Base-by-base conservation (phyloP, 164 flowering plant species). In the grape (Vitis vinifera) region DNA sequence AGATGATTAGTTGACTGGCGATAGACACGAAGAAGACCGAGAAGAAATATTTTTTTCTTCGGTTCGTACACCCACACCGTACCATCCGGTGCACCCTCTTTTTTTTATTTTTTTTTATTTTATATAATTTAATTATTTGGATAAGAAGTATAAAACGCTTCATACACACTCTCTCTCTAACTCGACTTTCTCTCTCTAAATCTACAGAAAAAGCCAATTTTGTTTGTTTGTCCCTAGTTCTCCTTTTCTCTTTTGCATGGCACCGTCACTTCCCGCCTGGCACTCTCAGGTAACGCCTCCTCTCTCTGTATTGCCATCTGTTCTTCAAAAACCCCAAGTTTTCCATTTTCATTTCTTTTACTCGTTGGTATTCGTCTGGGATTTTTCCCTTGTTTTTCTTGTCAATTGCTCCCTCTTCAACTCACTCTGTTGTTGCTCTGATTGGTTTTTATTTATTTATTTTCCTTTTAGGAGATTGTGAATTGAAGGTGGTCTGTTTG, bases 191-290 rank as follows among this genome's bases (percentile, higher is more conserved):
- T 10, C 16, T 30, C 50, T 0, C 23, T 30, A 61, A 11, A 50
- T 37, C 51, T 47, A 55, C 19, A 68, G 44, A 63, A 52, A 17
- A 52, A 67, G 37, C 69, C 66, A 59, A 31, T 53, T 58, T 58
- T 74, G 72, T 68, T 69, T 56, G 66, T 50, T 14, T 3, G n/a
- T 51, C 49, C 31, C 30, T 16, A 55, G 9, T 55, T 65, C 14
- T 51, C 19, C 14, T 12, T n/a, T 55, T 71, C 60, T 51, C 65
- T 70, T 73, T 76, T 79, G 82, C 82, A 79, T 79, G 82, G 82
- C 75, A 64, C 66, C 71, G 70, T 70, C 51, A 51, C 71, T 63
- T n/a, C 53, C 69, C 16, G 52, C 68, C 31, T 60, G 51, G 48
- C 63, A n/a, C 13, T 10, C 52, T 63, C 69, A 44, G 63, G 55